Conservation (phyloP, 2,329 filamentous ascomycete genomes). For the Exophiala phaeomuriformis region DNA sequence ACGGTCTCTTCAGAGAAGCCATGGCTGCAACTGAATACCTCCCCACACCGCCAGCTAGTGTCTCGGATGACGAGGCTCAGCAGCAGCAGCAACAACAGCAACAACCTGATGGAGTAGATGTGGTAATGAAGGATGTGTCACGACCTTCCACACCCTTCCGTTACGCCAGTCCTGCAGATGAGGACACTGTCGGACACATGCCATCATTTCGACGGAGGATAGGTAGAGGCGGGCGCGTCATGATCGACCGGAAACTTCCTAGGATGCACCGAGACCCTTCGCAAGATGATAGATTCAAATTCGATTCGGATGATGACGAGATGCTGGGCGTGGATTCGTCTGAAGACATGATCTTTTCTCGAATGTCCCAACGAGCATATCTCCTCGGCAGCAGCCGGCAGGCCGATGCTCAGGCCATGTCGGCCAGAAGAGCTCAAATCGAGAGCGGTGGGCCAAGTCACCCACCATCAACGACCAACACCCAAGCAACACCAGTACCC, state of each 20-base stretch:
- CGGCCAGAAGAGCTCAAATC: slow-evolving; percentile 15
- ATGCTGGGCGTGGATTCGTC: slow-evolving; percentile 30
- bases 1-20: slow-evolving; percentile 57
- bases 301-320: slow-evolving; percentile 76
- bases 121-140: slow-evolving; percentile 28
- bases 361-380: slow-evolving; percentile 51
- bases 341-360: slow-evolving; percentile 26
- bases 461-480: slow-evolving; percentile 10
- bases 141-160: slow-evolving; percentile 31
- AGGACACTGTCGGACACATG: slow-evolving; percentile 37
- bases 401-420: slow-evolving; percentile 24
- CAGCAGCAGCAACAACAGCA: background rate
- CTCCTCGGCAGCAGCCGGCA: slow-evolving; percentile 30
- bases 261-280: slow-evolving; percentile 44
- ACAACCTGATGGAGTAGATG: slow-evolving; percentile 16
- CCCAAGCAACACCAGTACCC: slow-evolving; percentile 13
- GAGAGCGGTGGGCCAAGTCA: slow-evolving; percentile 20
- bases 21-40: slow-evolving; percentile 60
- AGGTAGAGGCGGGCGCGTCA: slow-evolving; percentile 74
- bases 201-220: slow-evolving; percentile 76
- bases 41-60: slow-evolving; percentile 43
- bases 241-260: slow-evolving; percentile 76
- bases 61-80: slow-evolving; percentile 38
- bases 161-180: slow-evolving; percentile 39
- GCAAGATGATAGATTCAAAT: slow-evolving; percentile 68